These are phyloP conservation scores for Nymphaea colorata DNA, from an alignment of 164 flowering plant species.

Conservation along the genomic window DNA sequence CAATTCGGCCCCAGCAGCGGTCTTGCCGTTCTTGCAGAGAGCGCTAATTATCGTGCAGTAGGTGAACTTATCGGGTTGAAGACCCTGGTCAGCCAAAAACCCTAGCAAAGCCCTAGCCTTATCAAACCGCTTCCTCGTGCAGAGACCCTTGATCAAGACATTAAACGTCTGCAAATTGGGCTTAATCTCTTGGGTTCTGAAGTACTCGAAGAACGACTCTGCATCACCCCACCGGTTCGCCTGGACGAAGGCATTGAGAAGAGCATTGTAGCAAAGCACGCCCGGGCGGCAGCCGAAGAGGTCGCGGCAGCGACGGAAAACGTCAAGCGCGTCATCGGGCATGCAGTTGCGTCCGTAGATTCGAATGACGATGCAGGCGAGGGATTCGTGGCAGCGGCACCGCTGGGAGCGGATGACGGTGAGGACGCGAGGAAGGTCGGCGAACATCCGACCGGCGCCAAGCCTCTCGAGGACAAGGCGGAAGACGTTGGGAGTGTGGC, in stretches of 20 bases:
- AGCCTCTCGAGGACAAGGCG: constrained; percentile 59
- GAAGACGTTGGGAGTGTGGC: constrained; percentile 37
- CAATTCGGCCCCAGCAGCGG: constrained; percentile 43
- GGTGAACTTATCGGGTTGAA: constrained; percentile 40
- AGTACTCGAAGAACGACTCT: constrained; percentile 44
- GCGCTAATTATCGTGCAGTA: constrained; percentile 49
- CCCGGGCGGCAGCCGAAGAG: constrained; percentile 65
- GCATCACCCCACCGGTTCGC: constrained; percentile 45
- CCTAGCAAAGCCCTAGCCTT: constrained; percentile 38
- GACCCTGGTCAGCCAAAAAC: constrained; percentile 33
- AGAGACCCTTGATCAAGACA: constrained; percentile 51
- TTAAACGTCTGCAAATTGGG: constrained; percentile 70
- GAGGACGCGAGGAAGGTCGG: constrained; percentile 10
- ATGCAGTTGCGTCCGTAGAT: constrained; percentile 36
- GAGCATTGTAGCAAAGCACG: constrained; percentile 46
- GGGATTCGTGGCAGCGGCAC: constrained; percentile 56
- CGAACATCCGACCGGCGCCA: constrained; percentile 12
- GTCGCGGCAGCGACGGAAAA: constrained; percentile 45
- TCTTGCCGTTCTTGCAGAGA: constrained; percentile 29
- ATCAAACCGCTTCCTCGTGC: constrained; percentile 37
- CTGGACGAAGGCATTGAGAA: constrained; percentile 50
- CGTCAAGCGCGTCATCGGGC: constrained; percentile 44
- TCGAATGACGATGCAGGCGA: constrained; percentile 44
- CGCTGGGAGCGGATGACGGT: constrained; percentile 34
- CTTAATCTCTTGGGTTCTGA: constrained; percentile 29